A percentile compares a stretch with the other conserved stretches of the same genome.
Evolutionary conservation across 345 rosid genomes (phyloP).

Genomic region (Eucalyptus brandiana): DNA sequence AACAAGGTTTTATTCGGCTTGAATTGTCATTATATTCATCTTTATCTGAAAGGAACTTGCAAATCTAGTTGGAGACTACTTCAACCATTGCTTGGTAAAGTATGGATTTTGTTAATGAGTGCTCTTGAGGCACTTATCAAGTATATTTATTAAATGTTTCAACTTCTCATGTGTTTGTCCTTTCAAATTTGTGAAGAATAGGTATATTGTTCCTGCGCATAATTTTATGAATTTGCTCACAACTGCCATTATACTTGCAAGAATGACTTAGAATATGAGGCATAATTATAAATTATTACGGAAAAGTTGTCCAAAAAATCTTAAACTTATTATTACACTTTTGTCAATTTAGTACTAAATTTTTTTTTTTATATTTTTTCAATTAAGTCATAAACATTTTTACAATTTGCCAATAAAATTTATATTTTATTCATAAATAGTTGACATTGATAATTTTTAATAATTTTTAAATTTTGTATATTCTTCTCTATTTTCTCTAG

Average conservation of each 20-base stretch:
- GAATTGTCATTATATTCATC: background rate
- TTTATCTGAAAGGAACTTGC: background rate
- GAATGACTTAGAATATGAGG: background rate
- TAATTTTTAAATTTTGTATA: too few relatives aligned
- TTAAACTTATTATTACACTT: too few relatives aligned
- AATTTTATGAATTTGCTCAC: background rate
- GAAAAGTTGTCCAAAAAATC: too few relatives aligned
- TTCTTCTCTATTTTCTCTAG: background rate
- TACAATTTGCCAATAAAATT: too few relatives aligned
- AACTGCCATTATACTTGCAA: background rate
- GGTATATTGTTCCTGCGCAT: accelerated
- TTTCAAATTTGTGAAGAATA: background rate
- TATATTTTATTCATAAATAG: too few relatives aligned
- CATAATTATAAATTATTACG: accelerated
- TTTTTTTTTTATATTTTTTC: too few relatives aligned
- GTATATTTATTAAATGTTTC: background rate
- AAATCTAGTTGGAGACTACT: background rate
- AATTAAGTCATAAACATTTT: background rate
- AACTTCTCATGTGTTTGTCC: background rate
- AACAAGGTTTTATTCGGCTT: background rate
- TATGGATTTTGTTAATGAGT: background rate
- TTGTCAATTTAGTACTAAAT: too few relatives aligned
- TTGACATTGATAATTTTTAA: too few relatives aligned
- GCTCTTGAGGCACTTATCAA: background rate
- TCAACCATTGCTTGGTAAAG: background rate